These are phyloP conservation scores for Linnemannia elongata DNA, from an alignment of 192 early-diverging fungal species.

Conservation along the genomic window DNA sequence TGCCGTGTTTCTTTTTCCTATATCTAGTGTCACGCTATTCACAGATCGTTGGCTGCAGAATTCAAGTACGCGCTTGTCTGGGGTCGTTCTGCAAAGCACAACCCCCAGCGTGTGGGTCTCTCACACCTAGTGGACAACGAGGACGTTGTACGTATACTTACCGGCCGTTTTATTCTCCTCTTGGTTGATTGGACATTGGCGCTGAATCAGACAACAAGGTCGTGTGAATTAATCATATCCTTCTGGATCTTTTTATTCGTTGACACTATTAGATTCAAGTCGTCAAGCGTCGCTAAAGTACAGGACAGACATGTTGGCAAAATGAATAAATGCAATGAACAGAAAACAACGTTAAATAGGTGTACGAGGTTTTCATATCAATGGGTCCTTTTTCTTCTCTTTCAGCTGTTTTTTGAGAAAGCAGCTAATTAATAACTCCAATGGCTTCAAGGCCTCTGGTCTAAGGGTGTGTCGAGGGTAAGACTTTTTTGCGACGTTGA, in stretches of 20 bases:
- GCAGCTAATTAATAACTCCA: background rate
- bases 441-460: background rate
- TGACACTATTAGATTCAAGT: constrained; percentile 44
- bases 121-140: constrained; percentile 89
- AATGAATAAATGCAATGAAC: background rate
- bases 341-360: background rate
- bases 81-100: constrained; percentile 94
- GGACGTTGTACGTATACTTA: constrained; percentile 80
- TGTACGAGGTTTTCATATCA: no score
- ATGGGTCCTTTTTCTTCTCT: background rate
- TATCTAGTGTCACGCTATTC: constrained; percentile 82
- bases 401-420: background rate
- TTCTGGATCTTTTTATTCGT: background rate
- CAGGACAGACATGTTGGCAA: background rate
- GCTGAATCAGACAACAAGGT: background rate
- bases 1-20: background rate
- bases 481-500: no score
- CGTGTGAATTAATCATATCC: background rate
- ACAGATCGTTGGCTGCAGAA: constrained; percentile 86
- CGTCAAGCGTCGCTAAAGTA: constrained; percentile 46
- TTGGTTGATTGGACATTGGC: background rate
- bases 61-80: constrained; percentile 98
- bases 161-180: background rate
- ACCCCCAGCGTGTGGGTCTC: constrained; percentile 94
- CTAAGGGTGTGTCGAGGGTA: no score